Conservation (phyloP, 192 early-diverging fungal species). For the Thoreauomyces humboldtii region DNA sequence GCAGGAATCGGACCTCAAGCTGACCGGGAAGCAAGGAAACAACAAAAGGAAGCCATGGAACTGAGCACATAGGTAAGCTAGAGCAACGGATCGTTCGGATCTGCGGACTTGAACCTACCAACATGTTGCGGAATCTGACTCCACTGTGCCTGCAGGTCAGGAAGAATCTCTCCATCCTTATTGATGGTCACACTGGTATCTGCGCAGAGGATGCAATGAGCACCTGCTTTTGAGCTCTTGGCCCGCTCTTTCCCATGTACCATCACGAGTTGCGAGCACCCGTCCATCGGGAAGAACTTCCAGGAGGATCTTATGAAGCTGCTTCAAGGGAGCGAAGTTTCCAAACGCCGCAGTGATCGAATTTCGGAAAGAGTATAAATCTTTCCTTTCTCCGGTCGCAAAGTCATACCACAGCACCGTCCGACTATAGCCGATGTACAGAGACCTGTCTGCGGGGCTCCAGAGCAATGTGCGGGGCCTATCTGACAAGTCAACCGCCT, state of each 20-base stretch:
- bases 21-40: conserved; percentile 64
- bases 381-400: conserved; percentile 49
- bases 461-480: conserved; percentile 73
- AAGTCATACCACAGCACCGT: conserved; percentile 48
- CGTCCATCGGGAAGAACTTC: conserved; percentile 18
- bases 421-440: conserved; percentile 7
- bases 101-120: conserved; percentile 26
- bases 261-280: conserved; percentile 32
- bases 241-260: conserved; percentile 22
- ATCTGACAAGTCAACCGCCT: conserved; percentile 73
- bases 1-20: conserved; percentile 86
- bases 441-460: conserved; percentile 38
- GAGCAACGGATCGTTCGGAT: not conserved
- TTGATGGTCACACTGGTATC: conserved; percentile 35
- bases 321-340: conserved; percentile 18
- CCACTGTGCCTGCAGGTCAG: conserved; percentile 42
- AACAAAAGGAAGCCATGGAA: conserved; percentile 69
- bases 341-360: conserved; percentile 25
- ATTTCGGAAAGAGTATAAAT: conserved; percentile 47
- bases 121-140: conserved; percentile 50
- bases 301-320: conserved; percentile 6
- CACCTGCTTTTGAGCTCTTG: too few relatives aligned
- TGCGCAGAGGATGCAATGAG: conserved; percentile 20
- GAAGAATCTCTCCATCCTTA: conserved; percentile 24
- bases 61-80: too few relatives aligned